Evolutionary conservation across 2,329 filamentous ascomycete genomes (phyloP), one percentile per base, ranked within the genome.

Genomic region (Septoria linicola): DNA sequence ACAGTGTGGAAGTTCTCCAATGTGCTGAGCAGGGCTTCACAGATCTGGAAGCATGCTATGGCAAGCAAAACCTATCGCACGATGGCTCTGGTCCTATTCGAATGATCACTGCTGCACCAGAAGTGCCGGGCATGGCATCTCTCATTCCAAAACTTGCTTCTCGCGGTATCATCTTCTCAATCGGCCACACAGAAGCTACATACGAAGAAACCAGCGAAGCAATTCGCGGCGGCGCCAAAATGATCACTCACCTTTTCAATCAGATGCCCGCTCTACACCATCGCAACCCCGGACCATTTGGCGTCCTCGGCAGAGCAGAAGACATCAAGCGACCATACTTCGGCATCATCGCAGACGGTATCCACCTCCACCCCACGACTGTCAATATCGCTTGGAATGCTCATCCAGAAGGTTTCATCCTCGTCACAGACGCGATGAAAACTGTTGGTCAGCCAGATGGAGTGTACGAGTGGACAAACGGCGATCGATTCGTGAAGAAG

Each of bases 381-480:
- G 83, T 96, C 70, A 91, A 90, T 69, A 92, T 96, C 54, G 90
- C 91, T 1, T 95, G 85, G 74, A 88, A 88, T 59, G 85, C 89
- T 0, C 88, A 96, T 65, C 89, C 89, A 0, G 80, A 85, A 3
- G 91, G 91, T 0, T 84, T 93, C 63, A 87, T 96, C 54, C 80
- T 96, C 4, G 90, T 96, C 37, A 96, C 91, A 0, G 91, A 96
- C 69, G 90, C 90, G 4, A 95, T 95, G 89, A 84, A 88, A 60
- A 79, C 95, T 13, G 85, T 88, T 16, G 91, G 91, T 1, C 76
- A 95, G 47, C 86, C 87, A 0, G 90, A 96, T 63, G 91, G 91
- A 2, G 78, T 81, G 2, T 95, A 96, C 66, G 81, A 85, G 56
- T 95, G 89, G 89, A 91, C 84, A 4, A 95, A 96, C 51, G 80